A percentile compares a stretch with the other conserved stretches of the same genome.
Evolutionary conservation across 2,329 filamentous ascomycete genomes (phyloP).

Genomic region (Aspergillus texensis): DNA sequence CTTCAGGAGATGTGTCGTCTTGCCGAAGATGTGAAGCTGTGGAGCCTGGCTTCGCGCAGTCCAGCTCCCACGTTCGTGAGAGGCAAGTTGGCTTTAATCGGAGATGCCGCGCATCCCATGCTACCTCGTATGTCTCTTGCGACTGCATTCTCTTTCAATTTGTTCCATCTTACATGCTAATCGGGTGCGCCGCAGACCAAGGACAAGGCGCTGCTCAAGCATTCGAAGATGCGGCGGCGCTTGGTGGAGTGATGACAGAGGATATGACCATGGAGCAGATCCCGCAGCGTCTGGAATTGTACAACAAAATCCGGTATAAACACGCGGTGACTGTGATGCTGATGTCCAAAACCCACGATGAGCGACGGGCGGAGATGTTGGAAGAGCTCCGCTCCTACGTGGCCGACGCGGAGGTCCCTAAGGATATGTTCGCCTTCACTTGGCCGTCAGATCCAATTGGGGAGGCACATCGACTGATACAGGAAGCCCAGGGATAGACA

Average conservation of each 20-base stretch:
- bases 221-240: background rate
- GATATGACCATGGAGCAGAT: background rate
- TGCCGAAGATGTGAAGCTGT: slow-evolving; percentile 24
- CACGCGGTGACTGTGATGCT: background rate
- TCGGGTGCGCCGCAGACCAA: background rate
- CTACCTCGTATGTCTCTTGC: background rate
- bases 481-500: background rate
- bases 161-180: background rate
- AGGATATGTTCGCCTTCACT: background rate
- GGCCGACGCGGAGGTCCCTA: background rate
- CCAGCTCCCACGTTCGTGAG: slow-evolving; percentile 18
- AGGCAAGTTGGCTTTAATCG: slow-evolving; percentile 22
- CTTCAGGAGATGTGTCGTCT: slow-evolving; percentile 17
- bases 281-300: background rate
- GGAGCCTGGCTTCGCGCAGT: slow-evolving; percentile 20
- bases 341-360: background rate
- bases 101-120: slow-evolving; percentile 17
- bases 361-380: background rate
- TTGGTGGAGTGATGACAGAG: background rate
- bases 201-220: background rate
- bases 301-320: background rate
- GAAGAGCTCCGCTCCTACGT: background rate
- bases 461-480: background rate
- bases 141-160: background rate
- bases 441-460: background rate